These are phyloP conservation scores for Marasmius fiardii DNA, from an alignment of 1,284 basidiomycete genomes.

Conservation along the genomic window DNA sequence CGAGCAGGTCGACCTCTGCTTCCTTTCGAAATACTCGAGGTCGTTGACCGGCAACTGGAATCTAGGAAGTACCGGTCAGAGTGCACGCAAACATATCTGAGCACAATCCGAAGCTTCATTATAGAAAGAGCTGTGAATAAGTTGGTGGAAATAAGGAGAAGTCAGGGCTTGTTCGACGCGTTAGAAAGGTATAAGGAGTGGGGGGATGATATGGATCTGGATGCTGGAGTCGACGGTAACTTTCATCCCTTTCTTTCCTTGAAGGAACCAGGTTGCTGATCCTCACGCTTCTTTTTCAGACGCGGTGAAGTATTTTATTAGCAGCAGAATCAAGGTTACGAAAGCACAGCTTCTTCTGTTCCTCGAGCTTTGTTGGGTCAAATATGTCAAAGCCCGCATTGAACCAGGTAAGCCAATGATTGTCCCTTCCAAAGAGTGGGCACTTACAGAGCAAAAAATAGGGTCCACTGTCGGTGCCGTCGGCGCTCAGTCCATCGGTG, in stretches of 20 bases:
- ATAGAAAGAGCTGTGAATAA: slow-evolving; percentile 63
- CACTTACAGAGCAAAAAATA: slow-evolving; percentile 24
- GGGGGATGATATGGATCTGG: slow-evolving; percentile 77
- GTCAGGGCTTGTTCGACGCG: slow-evolving; percentile 85
- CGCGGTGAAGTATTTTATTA: slow-evolving; percentile 69
- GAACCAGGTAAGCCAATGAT: slow-evolving; percentile 67
- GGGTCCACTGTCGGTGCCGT: slow-evolving; percentile 98
- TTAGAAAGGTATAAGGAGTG: slow-evolving; percentile 74
- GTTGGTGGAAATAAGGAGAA: slow-evolving; percentile 69
- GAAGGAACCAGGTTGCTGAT: background rate
- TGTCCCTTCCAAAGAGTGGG: background rate
- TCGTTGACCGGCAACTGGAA: slow-evolving; percentile 65
- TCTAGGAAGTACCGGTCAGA: slow-evolving; percentile 62
- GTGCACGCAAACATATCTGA: slow-evolving; percentile 77
- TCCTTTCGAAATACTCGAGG: slow-evolving; percentile 85
- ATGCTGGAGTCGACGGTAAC: slow-evolving; percentile 71
- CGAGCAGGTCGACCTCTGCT: slow-evolving; percentile 58
- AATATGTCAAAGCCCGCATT: slow-evolving; percentile 92
- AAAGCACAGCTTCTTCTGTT: slow-evolving; percentile 77
- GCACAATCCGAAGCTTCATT: slow-evolving; percentile 77
- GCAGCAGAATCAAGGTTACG: slow-evolving; percentile 92
- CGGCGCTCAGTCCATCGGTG: slow-evolving; percentile 98
- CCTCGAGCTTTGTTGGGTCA: slow-evolving; percentile 85
- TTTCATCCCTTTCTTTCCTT: slow-evolving; percentile 7
- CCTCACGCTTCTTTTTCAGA: slow-evolving; percentile 31